A percentile compares a stretch with the other conserved stretches of the same genome.
Conservation (phyloP, 495 filamentous ascomycete genomes). For the Penicillium tannophilum region DNA sequence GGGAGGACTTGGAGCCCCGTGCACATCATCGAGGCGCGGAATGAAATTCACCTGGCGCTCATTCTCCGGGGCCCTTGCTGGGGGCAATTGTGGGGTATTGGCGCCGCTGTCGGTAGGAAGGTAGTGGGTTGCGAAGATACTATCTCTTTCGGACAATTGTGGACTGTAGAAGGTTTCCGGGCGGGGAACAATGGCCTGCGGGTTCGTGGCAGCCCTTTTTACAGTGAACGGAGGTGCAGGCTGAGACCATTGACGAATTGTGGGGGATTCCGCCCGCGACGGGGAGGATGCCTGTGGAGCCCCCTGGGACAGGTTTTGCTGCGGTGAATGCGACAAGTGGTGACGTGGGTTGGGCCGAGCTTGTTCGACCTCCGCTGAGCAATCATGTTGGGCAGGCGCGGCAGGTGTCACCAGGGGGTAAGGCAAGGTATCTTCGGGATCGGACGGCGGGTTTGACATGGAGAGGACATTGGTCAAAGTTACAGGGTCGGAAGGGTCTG, state of each 20-base stretch:
- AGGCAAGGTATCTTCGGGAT: slow-evolving; percentile 50
- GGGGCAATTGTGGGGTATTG: slow-evolving; percentile 52
- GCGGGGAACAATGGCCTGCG: slow-evolving; percentile 31
- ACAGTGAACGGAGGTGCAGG: slow-evolving; percentile 35
- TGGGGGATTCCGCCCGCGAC: slow-evolving; percentile 46
- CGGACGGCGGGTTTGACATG: slow-evolving; percentile 58
- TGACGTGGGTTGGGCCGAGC: slow-evolving; percentile 46
- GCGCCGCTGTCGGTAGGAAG: slow-evolving; percentile 50
- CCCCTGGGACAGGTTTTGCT: slow-evolving; percentile 38
- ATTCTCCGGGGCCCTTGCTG: slow-evolving; percentile 37
- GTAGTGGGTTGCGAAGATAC: slow-evolving; percentile 66
- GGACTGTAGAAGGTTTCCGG: slow-evolving; percentile 40
- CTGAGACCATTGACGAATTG: slow-evolving; percentile 40
- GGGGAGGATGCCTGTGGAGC: slow-evolving; percentile 36
- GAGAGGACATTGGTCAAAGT: slow-evolving; percentile 55
- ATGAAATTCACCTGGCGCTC: slow-evolving; percentile 33
- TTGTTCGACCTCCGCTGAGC: slow-evolving; percentile 37
- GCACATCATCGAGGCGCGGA: slow-evolving; percentile 35
- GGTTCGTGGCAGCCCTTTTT: slow-evolving; percentile 39
- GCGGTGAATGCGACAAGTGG: slow-evolving; percentile 32
- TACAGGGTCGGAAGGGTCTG: slow-evolving; percentile 35
- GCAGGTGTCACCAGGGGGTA: slow-evolving; percentile 54
- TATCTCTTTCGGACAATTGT: slow-evolving; percentile 63
- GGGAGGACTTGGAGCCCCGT: slow-evolving; percentile 36
- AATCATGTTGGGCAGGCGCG: slow-evolving; percentile 51